Conservation (phyloP, 129 eudicot species). For the Tagetes patula region DNA sequence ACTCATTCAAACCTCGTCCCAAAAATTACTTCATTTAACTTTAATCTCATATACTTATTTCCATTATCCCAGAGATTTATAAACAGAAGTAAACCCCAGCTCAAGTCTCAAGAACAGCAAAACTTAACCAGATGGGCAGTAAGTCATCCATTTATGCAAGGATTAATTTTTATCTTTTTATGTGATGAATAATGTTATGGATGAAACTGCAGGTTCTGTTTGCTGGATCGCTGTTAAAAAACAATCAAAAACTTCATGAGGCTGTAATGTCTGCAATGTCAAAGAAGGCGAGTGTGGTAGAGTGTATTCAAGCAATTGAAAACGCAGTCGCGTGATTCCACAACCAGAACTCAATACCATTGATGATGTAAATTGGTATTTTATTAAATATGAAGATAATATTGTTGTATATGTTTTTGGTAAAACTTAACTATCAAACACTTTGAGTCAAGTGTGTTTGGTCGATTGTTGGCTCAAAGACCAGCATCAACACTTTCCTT, state of each 20-base stretch:
- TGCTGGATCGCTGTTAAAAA: conserved; percentile 81
- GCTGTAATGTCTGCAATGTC: conserved; percentile 83
- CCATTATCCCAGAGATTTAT: conserved; percentile 67
- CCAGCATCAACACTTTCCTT: no score
- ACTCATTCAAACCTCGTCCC: neutral
- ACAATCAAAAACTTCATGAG: conserved; percentile 67
- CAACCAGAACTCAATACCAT: neutral
- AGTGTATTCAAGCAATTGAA: conserved; percentile 93
- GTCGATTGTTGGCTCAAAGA: neutral
- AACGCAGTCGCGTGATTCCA: conserved; percentile 47
- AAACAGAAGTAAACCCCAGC: conserved; percentile 81
- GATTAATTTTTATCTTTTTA: neutral
- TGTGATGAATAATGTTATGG: conserved; percentile 6
- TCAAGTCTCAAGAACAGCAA: conserved; percentile 84
- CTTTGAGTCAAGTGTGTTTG: neutral
- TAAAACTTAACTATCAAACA: neutral
- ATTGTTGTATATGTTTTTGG: conserved; percentile 19
- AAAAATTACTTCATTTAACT: conserved; percentile 13
- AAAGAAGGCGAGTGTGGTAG: conserved; percentile 76
- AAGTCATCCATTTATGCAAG: conserved; percentile 33
- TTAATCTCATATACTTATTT: conserved; percentile 13
- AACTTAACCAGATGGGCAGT: conserved; percentile 99
- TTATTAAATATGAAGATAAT: neutral
- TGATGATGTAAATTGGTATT: neutral
- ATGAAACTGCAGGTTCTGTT: conserved; percentile 60